phyloP scores from a whole-genome alignment of 192 early-diverging fungal species.

The Backusella luteola region DNA sequence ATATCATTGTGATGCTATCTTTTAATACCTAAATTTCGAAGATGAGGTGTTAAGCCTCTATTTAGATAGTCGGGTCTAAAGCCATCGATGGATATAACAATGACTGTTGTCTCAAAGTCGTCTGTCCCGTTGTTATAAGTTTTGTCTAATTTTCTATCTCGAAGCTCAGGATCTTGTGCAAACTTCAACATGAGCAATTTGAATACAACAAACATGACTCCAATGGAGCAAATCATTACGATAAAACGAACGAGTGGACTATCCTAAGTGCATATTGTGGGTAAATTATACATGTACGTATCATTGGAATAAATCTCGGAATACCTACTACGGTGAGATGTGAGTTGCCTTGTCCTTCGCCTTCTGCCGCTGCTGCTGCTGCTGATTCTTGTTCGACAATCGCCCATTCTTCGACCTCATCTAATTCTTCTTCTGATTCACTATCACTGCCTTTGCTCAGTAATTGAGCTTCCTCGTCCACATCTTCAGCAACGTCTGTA shows the following conservation, averaged over 20 bases:
- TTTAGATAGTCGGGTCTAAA: slow-evolving; percentile 80
- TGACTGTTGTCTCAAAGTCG: slow-evolving; percentile 59
- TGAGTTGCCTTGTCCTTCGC: not conserved
- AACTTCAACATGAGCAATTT: slow-evolving; percentile 3
- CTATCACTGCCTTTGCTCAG: slow-evolving; percentile 2
- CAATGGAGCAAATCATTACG: not conserved
- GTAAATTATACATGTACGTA: not conserved
- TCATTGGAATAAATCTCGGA: not conserved
- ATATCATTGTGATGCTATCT: not conserved
- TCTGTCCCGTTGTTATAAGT: slow-evolving; percentile 65
- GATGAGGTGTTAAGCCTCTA: slow-evolving; percentile 66
- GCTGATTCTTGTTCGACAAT: slow-evolving; percentile 5
- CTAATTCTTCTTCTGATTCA: not conserved
- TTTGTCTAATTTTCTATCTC: not conserved
- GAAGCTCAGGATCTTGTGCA: not conserved
- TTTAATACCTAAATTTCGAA: slow-evolving; percentile 51
- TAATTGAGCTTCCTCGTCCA: not conserved
- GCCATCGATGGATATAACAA: slow-evolving; percentile 86
- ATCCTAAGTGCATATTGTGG: not conserved
- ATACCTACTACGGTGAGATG: not conserved
- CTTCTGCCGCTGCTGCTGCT: not conserved
- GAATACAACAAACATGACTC: slow-evolving; percentile 8
- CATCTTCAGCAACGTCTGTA: not conserved
- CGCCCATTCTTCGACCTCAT: slow-evolving; percentile 13
- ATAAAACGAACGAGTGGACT: slow-evolving; percentile 5